A percentile compares a stretch with the other conserved stretches of the same genome.
Evolutionary conservation across 345 rosid genomes (phyloP).

Genomic region (Limnanthes douglasii): DNA sequence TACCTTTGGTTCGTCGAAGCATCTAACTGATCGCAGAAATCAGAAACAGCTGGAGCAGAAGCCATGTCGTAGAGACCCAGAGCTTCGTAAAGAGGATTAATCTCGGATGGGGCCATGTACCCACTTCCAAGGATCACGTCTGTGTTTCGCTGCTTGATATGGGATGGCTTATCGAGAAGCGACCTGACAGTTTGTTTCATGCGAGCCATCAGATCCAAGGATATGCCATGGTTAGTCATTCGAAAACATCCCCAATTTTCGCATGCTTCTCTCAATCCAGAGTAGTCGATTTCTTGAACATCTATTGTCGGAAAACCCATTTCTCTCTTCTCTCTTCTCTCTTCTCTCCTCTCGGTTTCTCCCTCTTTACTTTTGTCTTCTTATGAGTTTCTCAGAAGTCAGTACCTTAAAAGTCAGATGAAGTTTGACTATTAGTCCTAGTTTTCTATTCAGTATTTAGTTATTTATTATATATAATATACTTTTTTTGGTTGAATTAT

Average conservation of each 20-base stretch:
- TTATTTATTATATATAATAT: too few species aligned
- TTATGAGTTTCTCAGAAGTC: too few species aligned
- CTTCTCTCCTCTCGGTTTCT: too few species aligned
- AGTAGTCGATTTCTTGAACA: too few species aligned
- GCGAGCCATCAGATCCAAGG: slow-evolving; percentile 28
- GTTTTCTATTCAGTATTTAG: too few species aligned
- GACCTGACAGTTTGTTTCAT: slow-evolving; percentile 51
- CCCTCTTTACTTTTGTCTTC: too few species aligned
- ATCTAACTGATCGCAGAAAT: slow-evolving; percentile 52
- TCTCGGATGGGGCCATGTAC: slow-evolving; percentile 30
- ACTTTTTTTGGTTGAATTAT: too few species aligned
- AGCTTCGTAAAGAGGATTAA: slow-evolving; percentile 76
- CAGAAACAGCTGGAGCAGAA: slow-evolving; percentile 36
- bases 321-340: too few species aligned
- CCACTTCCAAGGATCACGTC: slow-evolving; percentile 71
- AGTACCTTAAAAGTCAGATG: too few species aligned
- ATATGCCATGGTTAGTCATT: slow-evolving; percentile 45
- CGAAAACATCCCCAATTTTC: slow-evolving; percentile 83
- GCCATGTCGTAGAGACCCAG: slow-evolving; percentile 64
- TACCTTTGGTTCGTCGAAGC: slow-evolving; percentile 64
- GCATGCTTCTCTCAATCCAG: too few species aligned
- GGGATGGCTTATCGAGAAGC: slow-evolving; percentile 51
- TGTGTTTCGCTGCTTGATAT: slow-evolving; percentile 36
- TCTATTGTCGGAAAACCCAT: too few species aligned
- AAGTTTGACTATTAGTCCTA: too few species aligned